Evolutionary conservation across 169 alveolate genomes (phyloP).

Genomic region (Cyclospora cayetanensis): DNA sequence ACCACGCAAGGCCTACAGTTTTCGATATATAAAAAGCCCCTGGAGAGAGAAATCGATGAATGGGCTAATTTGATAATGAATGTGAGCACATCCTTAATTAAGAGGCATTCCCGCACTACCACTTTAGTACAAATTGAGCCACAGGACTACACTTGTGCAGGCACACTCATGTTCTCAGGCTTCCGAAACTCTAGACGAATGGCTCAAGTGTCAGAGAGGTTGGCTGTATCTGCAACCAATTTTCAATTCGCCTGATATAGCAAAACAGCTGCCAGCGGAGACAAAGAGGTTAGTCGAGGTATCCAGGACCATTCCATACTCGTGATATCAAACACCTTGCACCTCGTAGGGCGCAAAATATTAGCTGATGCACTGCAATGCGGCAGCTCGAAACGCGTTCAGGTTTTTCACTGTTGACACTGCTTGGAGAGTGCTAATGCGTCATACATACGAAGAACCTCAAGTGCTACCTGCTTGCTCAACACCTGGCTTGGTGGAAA

Average conservation of each 20-base stretch:
- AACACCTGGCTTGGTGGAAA: slow-evolving; percentile 82
- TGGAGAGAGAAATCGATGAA: slow-evolving; percentile 91
- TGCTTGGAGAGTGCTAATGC: slow-evolving; percentile 91
- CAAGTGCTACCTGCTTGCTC: slow-evolving; percentile 84
- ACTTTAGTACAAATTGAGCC: neutral
- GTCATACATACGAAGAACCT: slow-evolving; percentile 84
- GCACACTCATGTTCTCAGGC: slow-evolving; percentile 28
- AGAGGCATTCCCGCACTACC: neutral
- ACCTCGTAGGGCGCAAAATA: too few relatives aligned
- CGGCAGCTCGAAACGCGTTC: too few relatives aligned
- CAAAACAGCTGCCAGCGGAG: slow-evolving; percentile 83
- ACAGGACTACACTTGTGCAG: neutral
- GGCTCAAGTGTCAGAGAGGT: slow-evolving; percentile 80
- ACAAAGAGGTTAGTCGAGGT: slow-evolving; percentile 71
- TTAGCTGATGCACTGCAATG: too few relatives aligned
- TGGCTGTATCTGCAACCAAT: slow-evolving; percentile 88
- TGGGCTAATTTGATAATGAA: slow-evolving; percentile 80
- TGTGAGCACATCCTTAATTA: neutral
- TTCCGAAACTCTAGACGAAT: slow-evolving; percentile 76
- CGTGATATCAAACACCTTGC: too few relatives aligned
- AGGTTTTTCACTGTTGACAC: slow-evolving; percentile 93
- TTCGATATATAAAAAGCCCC: slow-evolving; percentile 93
- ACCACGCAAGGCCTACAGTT: slow-evolving; percentile 94
- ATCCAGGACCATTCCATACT: too few relatives aligned
- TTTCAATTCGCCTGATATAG: slow-evolving; percentile 86